Conservation (phyloP, 768 basidiomycete species). For the Strobilomyces echinocephalus region DNA sequence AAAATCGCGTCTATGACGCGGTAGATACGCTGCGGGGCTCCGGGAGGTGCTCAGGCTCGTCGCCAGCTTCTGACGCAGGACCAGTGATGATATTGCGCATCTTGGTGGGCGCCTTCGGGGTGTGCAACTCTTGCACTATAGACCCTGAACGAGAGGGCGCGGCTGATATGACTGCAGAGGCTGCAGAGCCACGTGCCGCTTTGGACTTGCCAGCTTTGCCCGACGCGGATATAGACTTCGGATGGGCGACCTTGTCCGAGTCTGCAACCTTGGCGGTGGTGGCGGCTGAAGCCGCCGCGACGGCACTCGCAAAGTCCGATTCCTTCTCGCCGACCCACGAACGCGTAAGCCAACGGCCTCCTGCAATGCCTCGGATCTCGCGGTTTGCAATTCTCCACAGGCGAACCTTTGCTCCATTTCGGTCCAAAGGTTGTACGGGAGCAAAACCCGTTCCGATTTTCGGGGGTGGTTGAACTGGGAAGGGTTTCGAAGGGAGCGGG, state of each 20-base stretch:
- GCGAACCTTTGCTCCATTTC: constrained; percentile 54
- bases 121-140: constrained; percentile 41
- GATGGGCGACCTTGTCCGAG: constrained; percentile 23
- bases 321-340: constrained; percentile 87
- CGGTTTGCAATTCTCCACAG: constrained; percentile 72
- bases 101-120: constrained; percentile 54
- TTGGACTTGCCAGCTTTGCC: constrained; percentile 43
- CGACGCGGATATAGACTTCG: constrained; percentile 48
- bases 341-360: constrained; percentile 74
- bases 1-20: constrained; percentile 13
- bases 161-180: constrained; percentile 41
- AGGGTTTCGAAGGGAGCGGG: constrained; percentile 77
- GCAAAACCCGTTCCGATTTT: constrained; percentile 76
- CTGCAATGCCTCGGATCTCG: constrained; percentile 77
- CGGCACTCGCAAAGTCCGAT: constrained; percentile 51
- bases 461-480: constrained; percentile 72
- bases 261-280: constrained; percentile 28
- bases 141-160: constrained; percentile 58
- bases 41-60: constrained; percentile 39
- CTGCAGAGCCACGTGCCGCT: constrained; percentile 32
- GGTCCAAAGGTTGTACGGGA: constrained; percentile 62
- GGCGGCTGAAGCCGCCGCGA: constrained; percentile 25
- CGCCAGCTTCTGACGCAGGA: constrained; percentile 46
- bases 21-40: constrained; percentile 18
- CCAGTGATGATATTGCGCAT: constrained; percentile 59